A percentile compares a stretch with the other conserved stretches of the same genome.
These are phyloP conservation scores for Backusella liffmaniae DNA, from an alignment of 192 early-diverging fungal genomes.

Conservation along the genomic window DNA sequence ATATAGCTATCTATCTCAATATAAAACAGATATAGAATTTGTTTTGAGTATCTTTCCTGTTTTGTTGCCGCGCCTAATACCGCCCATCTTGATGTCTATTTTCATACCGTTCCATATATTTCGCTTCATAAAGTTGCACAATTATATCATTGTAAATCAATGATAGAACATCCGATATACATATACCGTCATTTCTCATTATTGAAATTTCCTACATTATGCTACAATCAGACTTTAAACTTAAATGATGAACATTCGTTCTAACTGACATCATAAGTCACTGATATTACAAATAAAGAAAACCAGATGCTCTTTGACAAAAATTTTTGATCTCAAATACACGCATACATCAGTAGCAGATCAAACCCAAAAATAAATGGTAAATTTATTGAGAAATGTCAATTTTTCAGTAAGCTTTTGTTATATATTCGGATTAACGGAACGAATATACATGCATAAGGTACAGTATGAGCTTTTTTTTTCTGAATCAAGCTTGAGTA, in stretches of 20 bases:
- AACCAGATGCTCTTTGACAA: not conserved
- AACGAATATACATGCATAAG: not conserved
- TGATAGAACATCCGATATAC: not conserved
- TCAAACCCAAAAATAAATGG: not conserved
- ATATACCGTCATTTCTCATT: not conserved
- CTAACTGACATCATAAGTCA: not conserved
- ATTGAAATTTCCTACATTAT: not conserved
- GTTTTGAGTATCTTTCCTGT: not conserved
- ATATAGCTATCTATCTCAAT: not conserved
- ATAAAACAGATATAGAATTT: not conserved
- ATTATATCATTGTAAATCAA: not conserved
- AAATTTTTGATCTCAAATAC: not conserved
- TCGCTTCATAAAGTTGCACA: not conserved
- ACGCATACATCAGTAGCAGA: not conserved
- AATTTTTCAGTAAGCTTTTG: not conserved
- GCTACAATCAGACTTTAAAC: not conserved
- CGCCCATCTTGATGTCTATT: not conserved
- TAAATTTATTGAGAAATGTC: not conserved
- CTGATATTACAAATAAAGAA: not conserved
- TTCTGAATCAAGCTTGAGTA: not conserved
- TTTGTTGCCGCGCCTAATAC: not conserved
- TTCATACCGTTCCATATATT: not conserved
- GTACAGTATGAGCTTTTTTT: not conserved
- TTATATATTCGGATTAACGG: not conserved
- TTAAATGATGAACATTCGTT: not conserved